phyloP scores from a whole-genome alignment of 371 early-diverging fungal genomes.

The Zychaea mexicana region DNA sequence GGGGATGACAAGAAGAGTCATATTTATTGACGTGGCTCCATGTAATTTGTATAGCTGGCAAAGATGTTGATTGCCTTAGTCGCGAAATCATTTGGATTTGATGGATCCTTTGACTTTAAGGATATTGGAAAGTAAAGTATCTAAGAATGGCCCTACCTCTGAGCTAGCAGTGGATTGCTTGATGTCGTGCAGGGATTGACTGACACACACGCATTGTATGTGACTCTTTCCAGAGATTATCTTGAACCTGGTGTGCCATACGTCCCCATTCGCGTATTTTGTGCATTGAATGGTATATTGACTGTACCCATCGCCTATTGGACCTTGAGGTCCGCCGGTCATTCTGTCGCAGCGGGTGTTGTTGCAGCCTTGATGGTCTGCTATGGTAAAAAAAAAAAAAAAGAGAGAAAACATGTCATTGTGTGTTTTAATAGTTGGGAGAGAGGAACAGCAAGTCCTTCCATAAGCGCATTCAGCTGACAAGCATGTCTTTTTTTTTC shows the following conservation, averaged over 20 bases:
- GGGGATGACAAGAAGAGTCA: not conserved
- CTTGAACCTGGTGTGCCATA: constrained; percentile 45
- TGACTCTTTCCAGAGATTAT: constrained; percentile 31
- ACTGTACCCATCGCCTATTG: constrained; percentile 49
- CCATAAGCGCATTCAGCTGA: no score
- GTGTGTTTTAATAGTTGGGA: not conserved
- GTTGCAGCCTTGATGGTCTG: constrained; percentile 51
- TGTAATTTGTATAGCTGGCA: constrained; percentile 65
- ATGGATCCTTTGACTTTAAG: constrained; percentile 89
- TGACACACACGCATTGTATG: no score
- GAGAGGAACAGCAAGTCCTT: not conserved
- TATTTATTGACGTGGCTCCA: no score
- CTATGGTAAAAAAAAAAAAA: constrained; percentile 54
- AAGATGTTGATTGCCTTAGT: constrained; percentile 92
- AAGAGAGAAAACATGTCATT: not conserved
- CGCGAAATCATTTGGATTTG: constrained; percentile 81
- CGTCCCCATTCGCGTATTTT: constrained; percentile 42
- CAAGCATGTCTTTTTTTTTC: no score
- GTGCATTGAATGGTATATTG: constrained; percentile 43
- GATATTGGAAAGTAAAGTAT: constrained; percentile 79
- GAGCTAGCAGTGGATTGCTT: no score
- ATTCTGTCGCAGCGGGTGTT: constrained; percentile 42
- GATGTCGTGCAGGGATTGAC: no score
- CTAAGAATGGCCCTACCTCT: no score
- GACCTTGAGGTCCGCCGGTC: constrained; percentile 45